These are phyloP conservation scores for Dictyostelium brefeldianum DNA, from an alignment of 78 protist species.

Conservation along the genomic window DNA sequence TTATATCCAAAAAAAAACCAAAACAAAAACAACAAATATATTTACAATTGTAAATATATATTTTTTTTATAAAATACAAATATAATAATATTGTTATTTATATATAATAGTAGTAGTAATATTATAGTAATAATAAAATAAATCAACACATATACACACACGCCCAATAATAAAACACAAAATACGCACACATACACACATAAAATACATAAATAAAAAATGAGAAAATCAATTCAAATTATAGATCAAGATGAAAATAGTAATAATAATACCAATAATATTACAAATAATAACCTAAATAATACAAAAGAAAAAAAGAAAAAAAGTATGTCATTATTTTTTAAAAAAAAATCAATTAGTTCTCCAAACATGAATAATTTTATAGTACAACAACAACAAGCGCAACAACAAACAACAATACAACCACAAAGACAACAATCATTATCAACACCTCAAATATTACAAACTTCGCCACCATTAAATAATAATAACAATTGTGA, in stretches of 20 bases:
- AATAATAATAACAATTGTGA: neutral
- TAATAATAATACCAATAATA: neutral
- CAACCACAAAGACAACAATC: no score
- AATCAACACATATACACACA: no score
- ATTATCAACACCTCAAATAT: no score
- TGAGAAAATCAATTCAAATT: neutral
- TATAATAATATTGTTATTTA: neutral
- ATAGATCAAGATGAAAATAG: neutral
- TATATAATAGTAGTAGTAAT: neutral
- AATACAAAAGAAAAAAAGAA: conserved; percentile 20
- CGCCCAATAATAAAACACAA: neutral
- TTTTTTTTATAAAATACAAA: neutral
- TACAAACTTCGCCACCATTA: no score
- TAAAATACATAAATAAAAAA: neutral
- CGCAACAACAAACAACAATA: neutral
- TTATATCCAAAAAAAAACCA: no score
- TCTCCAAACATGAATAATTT: conserved; percentile 15
- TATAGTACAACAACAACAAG: conserved; percentile 7
- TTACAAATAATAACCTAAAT: neutral
- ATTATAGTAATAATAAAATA: no score
- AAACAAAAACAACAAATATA: no score
- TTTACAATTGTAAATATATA: neutral
- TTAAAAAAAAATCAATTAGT: conserved; percentile 33
- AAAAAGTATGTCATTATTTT: conserved; percentile 25
- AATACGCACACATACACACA: neutral